Evolutionary conservation across 805 yeast species (phyloP), one percentile per base, ranked within the genome.

Genomic region (Allodekkera sacchari): DNA sequence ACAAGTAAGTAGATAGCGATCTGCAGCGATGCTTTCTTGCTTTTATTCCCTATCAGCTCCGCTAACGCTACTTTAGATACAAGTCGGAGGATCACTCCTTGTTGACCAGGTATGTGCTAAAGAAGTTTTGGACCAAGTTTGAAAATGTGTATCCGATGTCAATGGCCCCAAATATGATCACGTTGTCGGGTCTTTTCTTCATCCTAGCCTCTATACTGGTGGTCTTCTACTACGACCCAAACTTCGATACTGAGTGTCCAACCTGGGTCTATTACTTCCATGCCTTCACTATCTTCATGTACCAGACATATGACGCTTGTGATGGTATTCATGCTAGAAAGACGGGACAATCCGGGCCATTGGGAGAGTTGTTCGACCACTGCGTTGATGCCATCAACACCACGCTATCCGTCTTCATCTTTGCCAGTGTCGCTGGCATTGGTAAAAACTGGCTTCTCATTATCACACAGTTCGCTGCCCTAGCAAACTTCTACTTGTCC

Each of bases 251-350:
- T n/a, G 64, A 62, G 3, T 64, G 71, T 9, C 96, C 97, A 6
- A 54, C 68, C 21, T 83, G 94, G 94, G 69, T 78, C 12, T 83
- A 81, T 52, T 69, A 71, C 43, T 61, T 77, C 27, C 83, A 83
- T 52, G 96, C 94, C 0, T 50, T 82, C 39, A 89, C 94, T 5
- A 59, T 88, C 43, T 87, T 88, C 51, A 62, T 87, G 68, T 88
- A 88, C 55, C 97, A 88, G 54, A 88, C 96, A 0, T 85, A 88
- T 54, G 97, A 88, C 55, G 95, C 95, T 1, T 83, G 95, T 56
- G 97, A 88, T 56, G 97, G 97, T 4, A 71, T 82, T 41, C 97
- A 88, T 55, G 96, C 96, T 16, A 75, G 97, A 51, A 74, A 89
- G 49, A 88, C 96, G 1, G 94, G 94, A n/a, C 94, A 85, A 56